Evolutionary conservation across 257 asterid genomes (phyloP).

Genomic region (Solanum appendiculatum): DNA sequence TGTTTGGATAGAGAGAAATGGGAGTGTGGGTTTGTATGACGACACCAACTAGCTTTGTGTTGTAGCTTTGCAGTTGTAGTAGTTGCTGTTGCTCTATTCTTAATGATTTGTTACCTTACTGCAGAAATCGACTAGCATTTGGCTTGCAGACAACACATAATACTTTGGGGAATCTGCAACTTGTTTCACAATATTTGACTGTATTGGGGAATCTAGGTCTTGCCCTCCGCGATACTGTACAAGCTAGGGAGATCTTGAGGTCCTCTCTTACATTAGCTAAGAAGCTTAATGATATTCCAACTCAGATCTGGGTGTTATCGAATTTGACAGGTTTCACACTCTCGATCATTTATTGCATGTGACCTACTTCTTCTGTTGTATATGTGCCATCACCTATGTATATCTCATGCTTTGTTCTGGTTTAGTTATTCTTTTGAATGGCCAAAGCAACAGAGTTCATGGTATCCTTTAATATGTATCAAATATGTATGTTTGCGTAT

Average conservation of each 20-base stretch:
- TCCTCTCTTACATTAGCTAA: constrained; percentile 89
- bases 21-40: not conserved
- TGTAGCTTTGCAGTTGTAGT: not conserved
- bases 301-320: constrained; percentile 86
- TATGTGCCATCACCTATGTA: not conserved
- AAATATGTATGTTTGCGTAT: not conserved
- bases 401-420: not conserved
- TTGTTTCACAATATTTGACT: constrained; percentile 88
- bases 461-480: not conserved
- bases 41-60: not conserved
- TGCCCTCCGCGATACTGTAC: constrained; percentile 84
- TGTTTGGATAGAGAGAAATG: not conserved
- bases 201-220: constrained; percentile 86
- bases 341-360: not conserved
- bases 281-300: constrained; percentile 82
- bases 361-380: not conserved
- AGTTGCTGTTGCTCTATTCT: not conserved
- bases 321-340: constrained; percentile 56
- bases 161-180: constrained; percentile 84
- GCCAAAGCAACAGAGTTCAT: not conserved
- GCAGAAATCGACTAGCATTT: constrained; percentile 77
- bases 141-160: constrained; percentile 91
- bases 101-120: constrained; percentile 3
- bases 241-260: constrained; percentile 92
- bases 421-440: not conserved